Evolutionary conservation across 129 eudicot genomes (phyloP).

Genomic region (Oenanthe sinensis): DNA sequence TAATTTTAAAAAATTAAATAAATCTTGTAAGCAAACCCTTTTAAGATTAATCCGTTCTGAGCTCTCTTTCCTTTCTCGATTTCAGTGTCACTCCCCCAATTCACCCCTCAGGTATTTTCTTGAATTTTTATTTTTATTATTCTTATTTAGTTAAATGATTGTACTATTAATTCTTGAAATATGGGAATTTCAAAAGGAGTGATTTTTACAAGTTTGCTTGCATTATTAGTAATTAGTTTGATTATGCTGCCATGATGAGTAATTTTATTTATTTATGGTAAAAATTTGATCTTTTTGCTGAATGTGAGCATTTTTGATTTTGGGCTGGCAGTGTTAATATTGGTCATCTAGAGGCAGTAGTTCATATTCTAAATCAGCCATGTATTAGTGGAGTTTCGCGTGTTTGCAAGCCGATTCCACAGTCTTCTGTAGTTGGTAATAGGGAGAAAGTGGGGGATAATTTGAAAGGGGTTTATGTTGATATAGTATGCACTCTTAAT

Average conservation of each 20-base stretch:
- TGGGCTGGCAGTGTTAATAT: slow-evolving; percentile 48
- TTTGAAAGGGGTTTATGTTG: slow-evolving; percentile 52
- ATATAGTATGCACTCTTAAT: slow-evolving; percentile 60
- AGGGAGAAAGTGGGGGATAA: slow-evolving; percentile 11
- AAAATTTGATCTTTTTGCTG: neutral
- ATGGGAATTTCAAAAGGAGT: neutral
- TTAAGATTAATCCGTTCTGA: slow-evolving; percentile 62
- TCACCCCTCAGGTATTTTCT: slow-evolving; percentile 32
- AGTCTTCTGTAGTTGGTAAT: slow-evolving; percentile 14
- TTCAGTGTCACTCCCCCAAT: slow-evolving; percentile 9
- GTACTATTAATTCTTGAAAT: no score
- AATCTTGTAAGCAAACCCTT: slow-evolving; percentile 55
- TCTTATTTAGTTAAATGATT: no score
- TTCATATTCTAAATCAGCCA: slow-evolving; percentile 70
- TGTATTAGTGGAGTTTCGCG: slow-evolving; percentile 69
- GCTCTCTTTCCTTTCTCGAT: slow-evolving; percentile 60
- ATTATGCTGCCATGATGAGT: no score
- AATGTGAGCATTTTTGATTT: neutral
- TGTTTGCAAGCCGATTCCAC: slow-evolving; percentile 63
- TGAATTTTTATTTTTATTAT: neutral
- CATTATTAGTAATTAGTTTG: neutral
- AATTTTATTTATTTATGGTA: neutral
- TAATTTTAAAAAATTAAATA: slow-evolving; percentile 11
- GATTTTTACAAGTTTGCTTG: no score
- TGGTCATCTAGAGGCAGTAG: slow-evolving; percentile 82